Evolutionary conservation across 1,284 basidiomycete species (phyloP).

Genomic region (Porogramme epimiltina): DNA sequence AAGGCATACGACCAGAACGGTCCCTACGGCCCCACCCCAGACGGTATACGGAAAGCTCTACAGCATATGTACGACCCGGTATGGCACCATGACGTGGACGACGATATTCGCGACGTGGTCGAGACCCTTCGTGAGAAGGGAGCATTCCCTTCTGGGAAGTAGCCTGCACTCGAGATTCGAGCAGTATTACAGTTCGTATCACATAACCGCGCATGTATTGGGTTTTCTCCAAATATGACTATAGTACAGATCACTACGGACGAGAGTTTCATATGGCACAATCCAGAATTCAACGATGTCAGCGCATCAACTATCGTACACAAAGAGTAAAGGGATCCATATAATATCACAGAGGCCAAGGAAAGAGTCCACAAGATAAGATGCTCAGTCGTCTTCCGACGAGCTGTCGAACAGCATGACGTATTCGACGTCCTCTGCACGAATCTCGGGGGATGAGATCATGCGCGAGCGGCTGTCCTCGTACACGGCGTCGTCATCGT

Average conservation of each 20-base stretch:
- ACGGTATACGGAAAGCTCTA: conserved; percentile 33
- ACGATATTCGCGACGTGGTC: conserved; percentile 36
- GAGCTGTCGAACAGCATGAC: conserved; percentile 72
- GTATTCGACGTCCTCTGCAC: conserved; percentile 52
- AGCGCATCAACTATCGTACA: conserved; percentile 7
- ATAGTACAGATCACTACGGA: background rate
- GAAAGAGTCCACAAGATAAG: background rate
- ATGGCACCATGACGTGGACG: conserved; percentile 50
- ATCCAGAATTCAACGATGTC: too few relatives aligned
- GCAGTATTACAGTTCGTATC: too few relatives aligned
- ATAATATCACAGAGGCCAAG: background rate
- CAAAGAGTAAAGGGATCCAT: background rate
- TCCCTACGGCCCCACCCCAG: conserved; percentile 19
- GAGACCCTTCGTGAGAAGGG: conserved; percentile 30
- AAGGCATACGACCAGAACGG: conserved; percentile 31
- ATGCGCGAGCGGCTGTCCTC: conserved; percentile 57
- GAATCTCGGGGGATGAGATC: conserved; percentile 31
- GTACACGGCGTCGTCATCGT: conserved; percentile 49
- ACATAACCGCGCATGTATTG: background rate
- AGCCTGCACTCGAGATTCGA: too few relatives aligned
- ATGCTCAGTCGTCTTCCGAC: conserved; percentile 46
- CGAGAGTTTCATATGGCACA: background rate
- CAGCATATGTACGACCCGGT: conserved; percentile 44
- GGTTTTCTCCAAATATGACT: background rate
- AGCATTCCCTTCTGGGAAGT: conserved; percentile 1